Evolutionary conservation across 805 yeast genomes (phyloP), one percentile per base, ranked within the genome.

Genomic region (Brettanomyces nanus): DNA sequence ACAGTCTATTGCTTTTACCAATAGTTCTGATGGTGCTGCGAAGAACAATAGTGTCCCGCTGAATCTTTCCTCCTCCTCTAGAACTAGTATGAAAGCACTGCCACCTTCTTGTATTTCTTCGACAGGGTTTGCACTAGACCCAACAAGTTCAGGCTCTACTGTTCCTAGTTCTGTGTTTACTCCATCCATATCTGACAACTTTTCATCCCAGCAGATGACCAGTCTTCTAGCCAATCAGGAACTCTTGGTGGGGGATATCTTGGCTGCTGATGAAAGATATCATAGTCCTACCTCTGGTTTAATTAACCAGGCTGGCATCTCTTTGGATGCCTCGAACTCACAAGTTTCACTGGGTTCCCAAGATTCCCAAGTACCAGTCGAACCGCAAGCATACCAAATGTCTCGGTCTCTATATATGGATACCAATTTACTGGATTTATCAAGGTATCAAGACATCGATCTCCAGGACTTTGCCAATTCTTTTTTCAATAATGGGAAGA

Each of bases 141-240:
- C n/a, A n/a, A n/a, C n/a, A n/a, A n/a, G n/a, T n/a, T n/a, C n/a
- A n/a, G n/a, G n/a, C n/a, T n/a, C n/a, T n/a, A 7, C 10, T 7
- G 11, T 23, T 7, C 10, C 7, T 23, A 9, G 10, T 11, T 23
- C 26, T 9, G 26, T 11, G 7, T 23, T 9, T 23, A 23, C 26
- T 9, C 26, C 26, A 9, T 11, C 26, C 11, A 11, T 11, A 7
- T 23, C 26, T 23, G 11, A 7, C 26, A 23, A 11, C 11, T 23
- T 23, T 11, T 30, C 19, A 3, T 14, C 33, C 7, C 20, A 19
- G 9, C 33, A 29, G 19, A 14, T 31, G 4, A 19, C n/a, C 14
- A 19, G 33, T 22, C 38, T 48, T 4, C 26, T 51, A 15, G 46
- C 45, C 6, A 46, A 51, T 33, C 56, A 51, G 40, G 56, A 51